Conservation (phyloP, 2,329 filamentous ascomycete species). For the Aspergillus sp. region DNA sequence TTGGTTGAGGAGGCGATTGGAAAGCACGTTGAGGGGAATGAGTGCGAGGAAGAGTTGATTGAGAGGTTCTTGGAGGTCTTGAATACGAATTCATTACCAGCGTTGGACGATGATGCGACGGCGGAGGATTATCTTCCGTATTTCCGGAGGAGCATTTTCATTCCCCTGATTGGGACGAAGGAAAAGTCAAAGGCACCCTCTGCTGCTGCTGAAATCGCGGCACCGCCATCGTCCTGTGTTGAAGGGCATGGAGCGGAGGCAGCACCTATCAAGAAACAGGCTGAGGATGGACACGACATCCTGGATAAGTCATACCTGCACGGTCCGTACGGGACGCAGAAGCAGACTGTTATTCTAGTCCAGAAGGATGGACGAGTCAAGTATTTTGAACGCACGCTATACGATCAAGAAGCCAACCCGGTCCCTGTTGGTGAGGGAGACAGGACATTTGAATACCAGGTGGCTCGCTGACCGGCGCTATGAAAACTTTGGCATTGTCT, state of each 20-base stretch:
- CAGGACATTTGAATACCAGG: constrained; percentile 21
- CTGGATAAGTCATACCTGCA: constrained; percentile 41
- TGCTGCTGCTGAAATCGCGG: not conserved
- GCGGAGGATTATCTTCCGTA: constrained; percentile 61
- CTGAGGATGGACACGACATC: constrained; percentile 27
- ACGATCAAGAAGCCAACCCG: constrained; percentile 56
- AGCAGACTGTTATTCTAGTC: constrained; percentile 66
- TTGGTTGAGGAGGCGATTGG: constrained; percentile 56
- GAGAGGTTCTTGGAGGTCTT: constrained; percentile 58
- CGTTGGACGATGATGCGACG: constrained; percentile 49
- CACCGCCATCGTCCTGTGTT: not conserved
- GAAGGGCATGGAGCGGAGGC: constrained; percentile 1
- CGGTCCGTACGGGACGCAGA: constrained; percentile 67
- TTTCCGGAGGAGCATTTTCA: constrained; percentile 64
- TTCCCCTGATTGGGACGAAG: constrained; percentile 59
- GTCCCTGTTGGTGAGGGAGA: constrained; percentile 33
- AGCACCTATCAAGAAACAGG: constrained; percentile 14
- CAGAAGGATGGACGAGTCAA: constrained; percentile 58
- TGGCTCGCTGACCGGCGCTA: constrained; percentile 6
- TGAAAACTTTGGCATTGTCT: not conserved
- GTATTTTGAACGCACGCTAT: constrained; percentile 67
- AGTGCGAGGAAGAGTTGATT: constrained; percentile 56
- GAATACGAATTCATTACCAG: constrained; percentile 59
- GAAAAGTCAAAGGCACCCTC: constrained; percentile 37
- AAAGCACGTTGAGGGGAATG: constrained; percentile 46